Conservation (phyloP, 768 basidiomycete genomes). For the Mycena galericulata region DNA sequence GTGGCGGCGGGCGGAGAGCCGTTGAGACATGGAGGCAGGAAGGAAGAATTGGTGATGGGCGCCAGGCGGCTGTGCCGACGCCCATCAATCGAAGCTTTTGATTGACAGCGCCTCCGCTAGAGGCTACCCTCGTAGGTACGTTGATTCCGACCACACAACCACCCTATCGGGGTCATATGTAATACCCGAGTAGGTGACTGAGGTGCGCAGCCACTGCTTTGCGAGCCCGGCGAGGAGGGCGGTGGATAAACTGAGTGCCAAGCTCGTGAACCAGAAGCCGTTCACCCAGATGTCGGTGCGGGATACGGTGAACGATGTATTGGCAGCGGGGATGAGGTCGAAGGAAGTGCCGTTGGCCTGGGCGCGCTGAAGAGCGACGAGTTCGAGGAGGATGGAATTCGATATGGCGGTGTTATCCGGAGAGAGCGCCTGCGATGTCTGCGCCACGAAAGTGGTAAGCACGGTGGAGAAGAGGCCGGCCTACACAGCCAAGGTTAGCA, state of each 20-base stretch:
- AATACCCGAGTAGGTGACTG: too few species aligned
- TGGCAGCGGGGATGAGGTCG: neutral
- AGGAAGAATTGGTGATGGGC: too few species aligned
- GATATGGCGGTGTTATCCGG: slow-evolving; percentile 25
- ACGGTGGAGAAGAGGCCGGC: slow-evolving; percentile 37
- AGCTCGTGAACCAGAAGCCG: too few species aligned
- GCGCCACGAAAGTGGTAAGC: slow-evolving; percentile 36
- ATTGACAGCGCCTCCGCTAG: too few species aligned
- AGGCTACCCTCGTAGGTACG: too few species aligned
- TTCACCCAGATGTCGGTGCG: slow-evolving; percentile 7
- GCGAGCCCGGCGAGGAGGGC: slow-evolving; percentile 1
- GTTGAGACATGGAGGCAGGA: too few species aligned
- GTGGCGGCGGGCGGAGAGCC: too few species aligned
- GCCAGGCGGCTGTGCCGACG: too few species aligned
- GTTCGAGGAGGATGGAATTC: slow-evolving; percentile 9
- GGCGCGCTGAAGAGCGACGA: slow-evolving; percentile 4
- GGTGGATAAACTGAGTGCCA: neutral
- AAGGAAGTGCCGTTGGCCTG: slow-evolving; percentile 5
- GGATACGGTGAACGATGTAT: slow-evolving; percentile 2
- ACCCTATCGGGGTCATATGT: too few species aligned
- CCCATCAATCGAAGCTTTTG: too few species aligned
- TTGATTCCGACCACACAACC: too few species aligned
- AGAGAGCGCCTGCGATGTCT: slow-evolving; percentile 35
- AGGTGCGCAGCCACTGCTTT: too few species aligned
- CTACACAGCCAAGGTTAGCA: slow-evolving; percentile 10